A percentile compares a stretch with the other conserved stretches of the same genome.
These are phyloP conservation scores for Artemisia annua DNA, from an alignment of 129 eudicot genomes.

Conservation along the genomic window DNA sequence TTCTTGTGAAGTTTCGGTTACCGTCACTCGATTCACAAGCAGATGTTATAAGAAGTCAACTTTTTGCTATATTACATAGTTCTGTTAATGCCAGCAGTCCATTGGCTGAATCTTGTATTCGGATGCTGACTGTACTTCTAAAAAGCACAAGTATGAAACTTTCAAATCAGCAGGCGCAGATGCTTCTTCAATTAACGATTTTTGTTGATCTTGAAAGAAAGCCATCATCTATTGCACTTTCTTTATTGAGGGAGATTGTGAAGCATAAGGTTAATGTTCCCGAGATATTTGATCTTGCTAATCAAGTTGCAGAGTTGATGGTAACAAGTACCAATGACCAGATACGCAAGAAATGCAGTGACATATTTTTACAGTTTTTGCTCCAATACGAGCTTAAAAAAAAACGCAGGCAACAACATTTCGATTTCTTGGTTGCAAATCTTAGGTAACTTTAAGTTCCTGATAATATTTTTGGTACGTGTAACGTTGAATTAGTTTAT, in stretches of 20 bases:
- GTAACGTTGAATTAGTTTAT: neutral
- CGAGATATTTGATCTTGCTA: slow-evolving; percentile 75
- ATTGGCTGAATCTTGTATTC: slow-evolving; percentile 70
- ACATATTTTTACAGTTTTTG: slow-evolving; percentile 67
- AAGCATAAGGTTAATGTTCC: slow-evolving; percentile 60
- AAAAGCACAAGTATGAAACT: slow-evolving; percentile 59
- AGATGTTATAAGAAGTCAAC: slow-evolving; percentile 63
- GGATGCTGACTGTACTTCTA: slow-evolving; percentile 68
- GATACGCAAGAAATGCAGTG: slow-evolving; percentile 75
- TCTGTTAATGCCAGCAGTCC: slow-evolving; percentile 53
- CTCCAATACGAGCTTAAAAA: slow-evolving; percentile 54
- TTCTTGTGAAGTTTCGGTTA: slow-evolving; percentile 53
- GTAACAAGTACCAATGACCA: slow-evolving; percentile 68
- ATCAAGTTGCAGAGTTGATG: slow-evolving; percentile 68
- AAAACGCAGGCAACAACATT: slow-evolving; percentile 64
- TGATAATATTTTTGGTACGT: neutral
- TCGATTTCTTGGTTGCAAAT: slow-evolving; percentile 63
- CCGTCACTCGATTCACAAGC: slow-evolving; percentile 65
- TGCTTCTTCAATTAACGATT: slow-evolving; percentile 78
- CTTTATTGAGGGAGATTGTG: slow-evolving; percentile 75
- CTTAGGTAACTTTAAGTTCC: slow-evolving; percentile 44
- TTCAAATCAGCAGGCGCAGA: slow-evolving; percentile 70
- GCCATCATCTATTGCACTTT: slow-evolving; percentile 74
- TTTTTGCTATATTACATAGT: slow-evolving; percentile 69
- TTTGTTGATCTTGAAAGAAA: slow-evolving; percentile 81